Evolutionary conservation across 352 stramenopile species (phyloP).

Genomic region (Globisporangium recalcitrans): DNA sequence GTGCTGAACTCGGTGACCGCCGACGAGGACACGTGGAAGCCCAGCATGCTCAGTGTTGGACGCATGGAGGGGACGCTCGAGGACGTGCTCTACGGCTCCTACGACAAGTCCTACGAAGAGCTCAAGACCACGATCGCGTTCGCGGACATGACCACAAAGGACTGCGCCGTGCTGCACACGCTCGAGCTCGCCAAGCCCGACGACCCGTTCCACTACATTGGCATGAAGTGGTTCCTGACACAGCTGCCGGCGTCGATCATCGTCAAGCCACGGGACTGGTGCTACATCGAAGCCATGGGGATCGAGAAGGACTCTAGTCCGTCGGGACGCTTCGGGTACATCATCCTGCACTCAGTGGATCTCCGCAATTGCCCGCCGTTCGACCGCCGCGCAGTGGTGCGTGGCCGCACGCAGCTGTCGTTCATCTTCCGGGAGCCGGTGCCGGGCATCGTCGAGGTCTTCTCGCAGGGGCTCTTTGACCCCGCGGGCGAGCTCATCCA

Average conservation of each 20-base stretch:
- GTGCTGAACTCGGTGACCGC: not conserved
- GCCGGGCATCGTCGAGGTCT: constrained; percentile 34
- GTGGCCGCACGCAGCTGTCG: constrained; percentile 24
- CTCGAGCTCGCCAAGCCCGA: constrained; percentile 31
- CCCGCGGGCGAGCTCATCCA: constrained; percentile 32
- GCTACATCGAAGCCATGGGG: constrained; percentile 41
- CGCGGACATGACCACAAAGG: constrained; percentile 25
- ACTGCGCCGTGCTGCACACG: constrained; percentile 36
- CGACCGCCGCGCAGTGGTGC: constrained; percentile 20
- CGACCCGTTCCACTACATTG: constrained; percentile 47
- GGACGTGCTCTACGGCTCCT: constrained; percentile 30
- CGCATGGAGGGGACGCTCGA: constrained; percentile 44
- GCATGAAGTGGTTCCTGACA: constrained; percentile 46
- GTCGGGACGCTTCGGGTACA: constrained; percentile 27
- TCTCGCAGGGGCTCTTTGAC: constrained; percentile 41
- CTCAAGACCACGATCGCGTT: constrained; percentile 35
- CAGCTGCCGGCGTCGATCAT: constrained; percentile 24
- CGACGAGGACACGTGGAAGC: constrained; percentile 13
- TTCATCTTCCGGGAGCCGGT: constrained; percentile 33
- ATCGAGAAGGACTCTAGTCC: constrained; percentile 25
- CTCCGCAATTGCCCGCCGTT: constrained; percentile 34
- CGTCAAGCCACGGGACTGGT: constrained; percentile 26
- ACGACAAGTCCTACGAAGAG: constrained; percentile 36
- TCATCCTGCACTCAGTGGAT: constrained; percentile 42
- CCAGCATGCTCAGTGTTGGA: constrained; percentile 25